These are phyloP conservation scores for Chalciporus chontae DNA, from an alignment of 768 basidiomycete species.

Conservation along the genomic window DNA sequence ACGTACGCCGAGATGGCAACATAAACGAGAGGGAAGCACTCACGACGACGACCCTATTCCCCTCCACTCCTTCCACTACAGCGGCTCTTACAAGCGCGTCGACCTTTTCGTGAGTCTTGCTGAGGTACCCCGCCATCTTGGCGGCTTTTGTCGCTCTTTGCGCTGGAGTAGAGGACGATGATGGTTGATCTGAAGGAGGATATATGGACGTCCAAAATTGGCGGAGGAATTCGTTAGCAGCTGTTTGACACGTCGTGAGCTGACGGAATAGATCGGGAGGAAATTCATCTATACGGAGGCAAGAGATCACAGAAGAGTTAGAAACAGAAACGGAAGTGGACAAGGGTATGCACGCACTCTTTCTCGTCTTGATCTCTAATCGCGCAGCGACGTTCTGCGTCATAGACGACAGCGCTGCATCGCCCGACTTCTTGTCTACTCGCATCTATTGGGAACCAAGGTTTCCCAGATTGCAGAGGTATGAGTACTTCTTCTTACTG, in stretches of 20 bases:
- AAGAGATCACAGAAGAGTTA: background rate
- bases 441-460: slow-evolving; percentile 44
- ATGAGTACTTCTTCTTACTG: too few species aligned
- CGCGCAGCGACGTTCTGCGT: slow-evolving; percentile 76
- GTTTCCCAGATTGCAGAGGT: too few species aligned
- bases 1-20: background rate
- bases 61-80: slow-evolving; percentile 58
- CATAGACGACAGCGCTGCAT: slow-evolving; percentile 68
- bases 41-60: slow-evolving; percentile 60
- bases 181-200: slow-evolving; percentile 57
- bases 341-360: slow-evolving; percentile 44
- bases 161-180: slow-evolving; percentile 49
- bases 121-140: slow-evolving; percentile 85
- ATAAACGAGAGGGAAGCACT: slow-evolving; percentile 25
- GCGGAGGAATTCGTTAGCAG: slow-evolving; percentile 92
- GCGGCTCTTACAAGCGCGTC: slow-evolving; percentile 68
- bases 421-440: slow-evolving; percentile 64
- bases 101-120: slow-evolving; percentile 79
- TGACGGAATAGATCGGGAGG: slow-evolving; percentile 75
- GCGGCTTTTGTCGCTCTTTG: slow-evolving; percentile 76
- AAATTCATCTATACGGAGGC: slow-evolving; percentile 57
- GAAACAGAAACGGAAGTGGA: background rate
- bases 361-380: slow-evolving; percentile 60
- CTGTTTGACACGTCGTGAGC: slow-evolving; percentile 87
- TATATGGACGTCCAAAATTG: slow-evolving; percentile 93